Conservation (phyloP, 2,329 filamentous ascomycete species). For the Plectosphaerella sp. region DNA sequence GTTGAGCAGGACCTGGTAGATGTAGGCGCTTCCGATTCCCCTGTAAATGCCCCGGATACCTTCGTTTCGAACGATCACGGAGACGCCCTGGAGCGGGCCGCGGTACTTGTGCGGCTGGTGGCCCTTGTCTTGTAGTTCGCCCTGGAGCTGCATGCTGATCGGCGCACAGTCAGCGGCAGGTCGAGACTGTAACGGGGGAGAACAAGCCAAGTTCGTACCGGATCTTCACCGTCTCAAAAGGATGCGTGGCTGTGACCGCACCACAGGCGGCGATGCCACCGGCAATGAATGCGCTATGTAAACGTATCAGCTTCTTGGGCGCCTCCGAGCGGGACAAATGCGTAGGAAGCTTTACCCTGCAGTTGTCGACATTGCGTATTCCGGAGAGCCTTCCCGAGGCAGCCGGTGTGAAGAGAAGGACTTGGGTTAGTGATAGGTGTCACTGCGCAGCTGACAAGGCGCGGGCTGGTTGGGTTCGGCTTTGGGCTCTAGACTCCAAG, state of each 20-base stretch:
- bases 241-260: constrained; percentile 94
- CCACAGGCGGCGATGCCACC: constrained; percentile 96
- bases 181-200: background rate
- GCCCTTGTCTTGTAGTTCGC: constrained; percentile 84
- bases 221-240: constrained; percentile 98
- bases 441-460: background rate
- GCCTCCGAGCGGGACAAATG: background rate
- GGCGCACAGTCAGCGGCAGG: constrained; percentile 9
- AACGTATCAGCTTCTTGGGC: background rate
- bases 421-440: background rate
- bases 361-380: constrained; percentile 42
- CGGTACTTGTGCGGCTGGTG: constrained; percentile 84
- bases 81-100: constrained; percentile 86
- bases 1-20: constrained; percentile 95
- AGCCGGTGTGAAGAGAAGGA: background rate
- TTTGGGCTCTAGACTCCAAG: too few species aligned
- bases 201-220: constrained; percentile 50
- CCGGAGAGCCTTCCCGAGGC: background rate
- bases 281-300: constrained; percentile 76
- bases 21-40: constrained; percentile 85
- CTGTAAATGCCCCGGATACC: constrained; percentile 81
- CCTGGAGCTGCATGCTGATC: constrained; percentile 84
- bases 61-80: constrained; percentile 87
- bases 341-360: constrained; percentile 2
- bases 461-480: background rate